Evolutionary conservation across 164 flowering plant genomes (phyloP).

Genomic region (Cinnamomum chago): DNA sequence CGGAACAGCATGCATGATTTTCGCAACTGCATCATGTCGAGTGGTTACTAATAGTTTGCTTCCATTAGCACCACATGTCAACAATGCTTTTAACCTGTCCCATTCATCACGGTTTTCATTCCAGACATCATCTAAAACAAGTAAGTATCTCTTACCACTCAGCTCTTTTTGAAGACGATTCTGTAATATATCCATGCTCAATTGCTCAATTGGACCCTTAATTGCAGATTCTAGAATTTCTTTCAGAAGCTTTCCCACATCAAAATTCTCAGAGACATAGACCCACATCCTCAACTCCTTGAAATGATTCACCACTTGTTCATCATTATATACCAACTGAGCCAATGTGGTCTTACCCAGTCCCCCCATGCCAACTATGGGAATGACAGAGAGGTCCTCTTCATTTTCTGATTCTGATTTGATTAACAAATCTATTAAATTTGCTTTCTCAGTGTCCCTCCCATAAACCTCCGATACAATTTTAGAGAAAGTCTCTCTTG

Average conservation of each 20-base stretch:
- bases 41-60: too few species aligned
- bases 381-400: not conserved
- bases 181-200: too few species aligned
- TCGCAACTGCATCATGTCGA: too few species aligned
- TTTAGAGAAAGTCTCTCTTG: not conserved
- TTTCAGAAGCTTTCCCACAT: not conserved
- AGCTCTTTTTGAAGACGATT: too few species aligned
- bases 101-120: too few species aligned
- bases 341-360: conserved; percentile 12
- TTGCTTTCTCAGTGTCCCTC: conserved; percentile 7
- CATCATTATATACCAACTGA: conserved; percentile 1
- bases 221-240: conserved; percentile 4
- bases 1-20: too few species aligned
- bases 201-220: too few species aligned
- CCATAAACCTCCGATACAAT: conserved; percentile 7
- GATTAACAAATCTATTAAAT: not conserved
- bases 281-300: conserved; percentile 8
- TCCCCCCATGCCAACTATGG: conserved; percentile 12
- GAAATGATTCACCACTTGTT: not conserved
- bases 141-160: too few species aligned
- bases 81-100: too few species aligned
- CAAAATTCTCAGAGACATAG: conserved; percentile 7
- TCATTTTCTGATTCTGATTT: not conserved
- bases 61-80: too few species aligned
- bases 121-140: too few species aligned